These are phyloP conservation scores for Ormosia emarginata DNA, from an alignment of 306 rosid species.

Conservation along the genomic window DNA sequence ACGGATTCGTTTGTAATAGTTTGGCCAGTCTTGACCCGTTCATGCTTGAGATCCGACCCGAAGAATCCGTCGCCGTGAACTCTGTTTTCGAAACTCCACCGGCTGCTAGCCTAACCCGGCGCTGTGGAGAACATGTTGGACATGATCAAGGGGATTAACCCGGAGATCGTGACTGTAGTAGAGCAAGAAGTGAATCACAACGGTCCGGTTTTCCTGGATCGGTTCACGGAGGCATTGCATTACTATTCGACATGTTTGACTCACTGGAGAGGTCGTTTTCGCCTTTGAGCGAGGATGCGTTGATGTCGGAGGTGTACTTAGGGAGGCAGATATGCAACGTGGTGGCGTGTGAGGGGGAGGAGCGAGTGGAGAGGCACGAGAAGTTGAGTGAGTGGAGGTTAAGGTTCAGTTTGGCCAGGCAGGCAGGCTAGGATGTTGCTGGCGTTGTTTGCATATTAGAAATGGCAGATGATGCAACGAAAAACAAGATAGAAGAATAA, in stretches of 20 bases:
- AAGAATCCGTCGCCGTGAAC: slow-evolving; percentile 47
- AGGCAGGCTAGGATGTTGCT: slow-evolving; percentile 61
- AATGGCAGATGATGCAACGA: background rate
- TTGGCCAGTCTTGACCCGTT: slow-evolving; percentile 51
- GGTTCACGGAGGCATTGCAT: slow-evolving; percentile 62
- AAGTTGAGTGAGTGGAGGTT: slow-evolving; percentile 49
- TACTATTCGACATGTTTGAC: slow-evolving; percentile 64
- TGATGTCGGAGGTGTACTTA: slow-evolving; percentile 57
- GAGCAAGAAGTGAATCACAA: slow-evolving; percentile 70
- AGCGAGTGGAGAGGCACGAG: slow-evolving; percentile 71
- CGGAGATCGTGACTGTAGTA: slow-evolving; percentile 51
- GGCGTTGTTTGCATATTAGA: slow-evolving; percentile 31
- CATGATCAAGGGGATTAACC: slow-evolving; percentile 43
- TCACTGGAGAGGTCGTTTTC: slow-evolving; percentile 51
- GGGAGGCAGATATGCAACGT: slow-evolving; percentile 70
- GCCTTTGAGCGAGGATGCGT: slow-evolving; percentile 33
- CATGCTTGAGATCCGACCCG: slow-evolving; percentile 36
- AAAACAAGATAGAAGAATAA: slow-evolving; percentile 10
- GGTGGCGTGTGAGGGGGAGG: slow-evolving; percentile 57
- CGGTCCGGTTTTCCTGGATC: slow-evolving; percentile 47
- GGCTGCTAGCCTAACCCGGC: slow-evolving; percentile 38
- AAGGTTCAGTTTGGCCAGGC: slow-evolving; percentile 44
- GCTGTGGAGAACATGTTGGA: slow-evolving; percentile 43
- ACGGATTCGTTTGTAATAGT: slow-evolving; percentile 42
- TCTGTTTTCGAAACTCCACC: slow-evolving; percentile 65